These are phyloP conservation scores for Parmelia sp. DNA, from an alignment of 495 filamentous ascomycete species.

Conservation along the genomic window DNA sequence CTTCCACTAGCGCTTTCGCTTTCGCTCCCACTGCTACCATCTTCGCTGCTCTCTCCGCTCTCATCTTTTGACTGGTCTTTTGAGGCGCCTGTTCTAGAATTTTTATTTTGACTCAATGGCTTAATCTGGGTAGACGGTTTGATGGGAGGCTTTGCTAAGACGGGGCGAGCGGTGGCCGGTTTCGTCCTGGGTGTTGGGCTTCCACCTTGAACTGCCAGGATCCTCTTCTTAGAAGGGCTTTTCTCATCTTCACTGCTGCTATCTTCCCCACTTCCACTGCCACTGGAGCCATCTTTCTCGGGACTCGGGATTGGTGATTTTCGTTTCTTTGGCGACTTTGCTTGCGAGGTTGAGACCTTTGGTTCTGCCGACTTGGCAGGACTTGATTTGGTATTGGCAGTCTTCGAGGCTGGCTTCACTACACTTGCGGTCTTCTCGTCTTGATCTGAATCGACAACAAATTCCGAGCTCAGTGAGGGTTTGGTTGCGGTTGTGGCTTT, in stretches of 20 bases:
- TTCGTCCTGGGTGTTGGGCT: slow-evolving; percentile 8
- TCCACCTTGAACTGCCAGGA: background rate
- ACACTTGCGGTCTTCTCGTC: background rate
- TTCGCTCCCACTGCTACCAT: slow-evolving; percentile 5
- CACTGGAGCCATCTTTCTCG: background rate
- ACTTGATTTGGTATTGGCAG: background rate
- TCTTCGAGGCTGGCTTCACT: background rate
- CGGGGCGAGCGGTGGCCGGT: background rate
- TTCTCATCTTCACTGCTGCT: background rate
- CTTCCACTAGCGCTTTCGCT: slow-evolving; percentile 4
- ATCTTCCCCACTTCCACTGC: slow-evolving; percentile 1
- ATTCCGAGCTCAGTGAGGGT: slow-evolving; percentile 9
- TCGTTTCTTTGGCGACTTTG: slow-evolving; percentile 6
- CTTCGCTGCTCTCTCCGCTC: background rate
- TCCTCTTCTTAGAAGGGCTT: background rate
- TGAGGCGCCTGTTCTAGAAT: background rate
- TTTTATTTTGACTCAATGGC: background rate
- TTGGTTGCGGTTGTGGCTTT: background rate
- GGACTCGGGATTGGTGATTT: background rate
- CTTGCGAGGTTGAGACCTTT: background rate
- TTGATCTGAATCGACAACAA: slow-evolving; percentile 14
- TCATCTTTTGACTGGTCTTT: background rate
- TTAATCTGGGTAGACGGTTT: background rate
- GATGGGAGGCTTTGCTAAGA: background rate
- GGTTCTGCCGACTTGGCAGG: background rate